A percentile compares a stretch with the other conserved stretches of the same genome.
phyloP scores from a whole-genome alignment of 495 filamentous ascomycete species.

The Pyrenula massariospora region DNA sequence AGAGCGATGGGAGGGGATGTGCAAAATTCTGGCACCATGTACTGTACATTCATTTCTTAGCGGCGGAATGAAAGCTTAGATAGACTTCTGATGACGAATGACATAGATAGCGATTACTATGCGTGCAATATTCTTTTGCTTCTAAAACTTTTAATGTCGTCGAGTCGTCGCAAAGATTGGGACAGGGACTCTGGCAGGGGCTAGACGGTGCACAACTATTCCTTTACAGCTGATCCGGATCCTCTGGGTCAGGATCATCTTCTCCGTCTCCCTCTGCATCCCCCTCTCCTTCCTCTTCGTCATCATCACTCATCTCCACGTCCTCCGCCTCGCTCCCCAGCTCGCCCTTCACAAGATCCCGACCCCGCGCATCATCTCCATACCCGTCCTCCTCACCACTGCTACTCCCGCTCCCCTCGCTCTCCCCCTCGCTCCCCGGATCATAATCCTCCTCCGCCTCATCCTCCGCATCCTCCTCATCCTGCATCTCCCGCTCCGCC shows the following conservation, averaged over 20 bases:
- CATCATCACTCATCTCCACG: not conserved
- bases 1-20: too few species aligned
- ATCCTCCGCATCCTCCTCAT: conserved; percentile 68
- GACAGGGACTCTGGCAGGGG: too few species aligned
- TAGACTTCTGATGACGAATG: too few species aligned
- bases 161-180: too few species aligned
- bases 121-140: too few species aligned
- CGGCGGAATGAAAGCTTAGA: too few species aligned
- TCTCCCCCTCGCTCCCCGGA: conserved; percentile 64
- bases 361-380: conserved; percentile 35
- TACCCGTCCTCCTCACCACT: conserved; percentile 40
- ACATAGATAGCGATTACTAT: too few species aligned
- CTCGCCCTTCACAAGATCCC: conserved; percentile 22
- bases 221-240: not conserved
- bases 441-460: conserved; percentile 88
- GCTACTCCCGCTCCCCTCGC: conserved; percentile 53
- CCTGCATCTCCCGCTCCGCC: conserved; percentile 54
- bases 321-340: conserved; percentile 30
- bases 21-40: too few species aligned
- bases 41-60: too few species aligned
- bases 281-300: not conserved
- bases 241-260: not conserved
- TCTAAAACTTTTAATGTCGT: too few species aligned
- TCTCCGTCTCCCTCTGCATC: not conserved
- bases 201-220: too few species aligned